These are phyloP conservation scores for Zymoseptoria crescenta DNA, from an alignment of 2,329 filamentous ascomycete genomes.

Conservation along the genomic window DNA sequence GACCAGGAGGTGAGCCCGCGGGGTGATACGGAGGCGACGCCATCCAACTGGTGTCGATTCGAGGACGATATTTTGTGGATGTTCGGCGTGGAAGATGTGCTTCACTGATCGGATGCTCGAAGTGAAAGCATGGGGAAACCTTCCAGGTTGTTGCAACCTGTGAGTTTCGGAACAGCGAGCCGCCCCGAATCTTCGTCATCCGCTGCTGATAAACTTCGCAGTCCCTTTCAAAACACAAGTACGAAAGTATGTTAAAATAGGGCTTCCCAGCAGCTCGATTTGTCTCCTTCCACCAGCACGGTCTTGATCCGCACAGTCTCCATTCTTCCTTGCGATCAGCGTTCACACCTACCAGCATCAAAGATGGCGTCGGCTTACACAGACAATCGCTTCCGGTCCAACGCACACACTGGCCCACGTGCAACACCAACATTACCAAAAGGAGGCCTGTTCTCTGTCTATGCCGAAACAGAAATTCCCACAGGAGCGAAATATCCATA, in stretches of 20 bases:
- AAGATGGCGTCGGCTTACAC: conserved; percentile 12
- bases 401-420: conserved; percentile 21
- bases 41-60: conserved; percentile 9
- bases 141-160: neutral
- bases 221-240: neutral
- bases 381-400: conserved; percentile 24
- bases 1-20: conserved; percentile 19
- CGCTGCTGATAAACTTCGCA: neutral
- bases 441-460: conserved; percentile 29
- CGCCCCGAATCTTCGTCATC: neutral
- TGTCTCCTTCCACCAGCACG: neutral
- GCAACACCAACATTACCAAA: conserved; percentile 23
- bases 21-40: conserved; percentile 16
- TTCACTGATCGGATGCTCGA: neutral
- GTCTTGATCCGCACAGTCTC: neutral
- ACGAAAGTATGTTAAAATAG: neutral
- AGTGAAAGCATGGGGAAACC: neutral
- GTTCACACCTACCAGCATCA: neutral
- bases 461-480: conserved; percentile 30
- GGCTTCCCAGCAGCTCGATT: neutral
- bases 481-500: conserved; percentile 38
- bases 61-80: neutral
- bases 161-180: neutral
- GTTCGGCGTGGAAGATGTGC: neutral
- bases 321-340: neutral